These are phyloP conservation scores for Aureobasidium sp. DNA, from an alignment of 2,329 filamentous ascomycete species.

Conservation along the genomic window DNA sequence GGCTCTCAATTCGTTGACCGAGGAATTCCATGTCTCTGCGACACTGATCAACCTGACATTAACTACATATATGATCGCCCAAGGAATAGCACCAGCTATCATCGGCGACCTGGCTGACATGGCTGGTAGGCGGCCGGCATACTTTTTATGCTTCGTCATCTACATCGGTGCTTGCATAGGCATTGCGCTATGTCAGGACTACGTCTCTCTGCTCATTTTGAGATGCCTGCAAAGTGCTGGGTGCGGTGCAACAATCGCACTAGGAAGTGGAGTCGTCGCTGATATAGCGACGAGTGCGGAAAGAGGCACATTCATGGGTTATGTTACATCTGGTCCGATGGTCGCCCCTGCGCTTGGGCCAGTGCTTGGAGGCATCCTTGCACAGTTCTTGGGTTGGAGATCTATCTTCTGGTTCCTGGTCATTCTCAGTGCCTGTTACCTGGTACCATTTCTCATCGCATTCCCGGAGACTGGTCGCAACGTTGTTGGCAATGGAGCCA, in stretches of 20 bases:
- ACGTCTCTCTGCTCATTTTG: conserved; percentile 30
- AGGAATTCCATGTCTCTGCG: conserved; percentile 15
- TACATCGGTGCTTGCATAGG: conserved; percentile 37
- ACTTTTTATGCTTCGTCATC: conserved; percentile 38
- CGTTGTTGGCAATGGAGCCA: conserved; percentile 33
- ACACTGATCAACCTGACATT: conserved; percentile 18
- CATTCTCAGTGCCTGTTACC: conserved; percentile 30
- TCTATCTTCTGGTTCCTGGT: conserved; percentile 38
- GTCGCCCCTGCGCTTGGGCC: conserved; percentile 21
- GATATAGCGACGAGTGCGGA: conserved; percentile 30
- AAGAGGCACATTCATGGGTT: conserved; percentile 29
- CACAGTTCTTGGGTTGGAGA: conserved; percentile 29
- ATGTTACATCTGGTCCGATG: conserved; percentile 23
- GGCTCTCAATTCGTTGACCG: conserved; percentile 15
- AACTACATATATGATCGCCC: conserved; percentile 27
- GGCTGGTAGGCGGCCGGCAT: conserved; percentile 43
- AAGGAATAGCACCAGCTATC: conserved; percentile 46
- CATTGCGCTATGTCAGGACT: conserved; percentile 32
- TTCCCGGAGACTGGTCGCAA: conserved; percentile 34
- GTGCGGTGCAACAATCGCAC: conserved; percentile 32
- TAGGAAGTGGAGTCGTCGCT: conserved; percentile 28
- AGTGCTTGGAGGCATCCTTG: conserved; percentile 26
- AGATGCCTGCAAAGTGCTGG: conserved; percentile 35
- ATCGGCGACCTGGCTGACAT: conserved; percentile 45
- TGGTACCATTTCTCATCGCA: conserved; percentile 24